phyloP scores from a whole-genome alignment of 768 basidiomycete species.

The Lentinula sp. region DNA sequence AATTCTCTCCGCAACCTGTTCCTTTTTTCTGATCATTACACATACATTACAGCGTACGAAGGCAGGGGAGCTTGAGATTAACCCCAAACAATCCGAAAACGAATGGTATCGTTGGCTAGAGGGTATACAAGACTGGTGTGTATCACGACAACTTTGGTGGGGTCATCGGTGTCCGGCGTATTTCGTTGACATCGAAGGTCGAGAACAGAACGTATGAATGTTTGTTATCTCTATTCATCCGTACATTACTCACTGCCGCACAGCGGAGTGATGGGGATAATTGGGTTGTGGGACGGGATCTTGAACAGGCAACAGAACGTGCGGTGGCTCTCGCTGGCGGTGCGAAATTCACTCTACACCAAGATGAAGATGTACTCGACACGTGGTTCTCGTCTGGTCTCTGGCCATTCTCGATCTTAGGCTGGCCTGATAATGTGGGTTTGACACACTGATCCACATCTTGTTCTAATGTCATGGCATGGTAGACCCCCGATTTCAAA shows the following conservation, averaged over 20 bases:
- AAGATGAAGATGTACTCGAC: conserved; percentile 96
- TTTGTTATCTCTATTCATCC: neutral
- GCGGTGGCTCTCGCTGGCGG: conserved; percentile 67
- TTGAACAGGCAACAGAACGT: conserved; percentile 71
- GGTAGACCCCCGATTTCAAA: conserved; percentile 69
- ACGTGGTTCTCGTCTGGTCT: conserved; percentile 98
- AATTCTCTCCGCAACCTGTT: neutral
- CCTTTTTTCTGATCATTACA: neutral
- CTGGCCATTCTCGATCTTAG: conserved; percentile 97
- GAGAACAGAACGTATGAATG: conserved; percentile 52
- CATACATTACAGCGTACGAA: conserved; percentile 60
- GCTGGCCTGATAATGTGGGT: conserved; percentile 89
- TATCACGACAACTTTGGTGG: conserved; percentile 99
- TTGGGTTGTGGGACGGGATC: conserved; percentile 87
- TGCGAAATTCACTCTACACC: conserved; percentile 67
- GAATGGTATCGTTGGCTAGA: conserved; percentile 98
- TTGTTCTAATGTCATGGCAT: neutral
- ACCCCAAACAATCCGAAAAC: conserved; percentile 79
- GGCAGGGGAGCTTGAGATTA: conserved; percentile 80
- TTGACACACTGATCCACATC: neutral
- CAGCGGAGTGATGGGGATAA: conserved; percentile 65
- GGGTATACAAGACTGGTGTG: conserved; percentile 97
- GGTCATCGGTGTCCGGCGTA: conserved; percentile 96
- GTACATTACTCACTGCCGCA: neutral
- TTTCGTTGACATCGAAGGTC: conserved; percentile 80